Percentiles rank a stretch among this genome's conserved stretches.
Conservation (phyloP, 345 rosid genomes). For the Lepidium sativum region DNA sequence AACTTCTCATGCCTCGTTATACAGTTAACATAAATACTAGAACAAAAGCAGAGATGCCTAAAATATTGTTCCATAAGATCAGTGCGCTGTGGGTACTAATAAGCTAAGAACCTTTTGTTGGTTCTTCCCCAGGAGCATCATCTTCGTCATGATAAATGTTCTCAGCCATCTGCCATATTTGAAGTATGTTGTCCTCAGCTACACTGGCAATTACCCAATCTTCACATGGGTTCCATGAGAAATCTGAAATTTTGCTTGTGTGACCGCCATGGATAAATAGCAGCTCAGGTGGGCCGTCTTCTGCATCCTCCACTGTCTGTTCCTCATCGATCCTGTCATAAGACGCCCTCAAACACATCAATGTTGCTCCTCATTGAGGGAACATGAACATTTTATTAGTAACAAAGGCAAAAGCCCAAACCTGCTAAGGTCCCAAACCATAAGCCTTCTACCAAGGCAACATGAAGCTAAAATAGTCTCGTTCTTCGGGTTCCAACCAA, state of each 20-base stretch:
- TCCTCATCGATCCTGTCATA: conserved; percentile 59
- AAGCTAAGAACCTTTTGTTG: conserved; percentile 39
- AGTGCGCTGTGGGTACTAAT: background rate
- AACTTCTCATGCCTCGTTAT: conserved; percentile 10
- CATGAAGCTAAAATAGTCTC: conserved; percentile 98
- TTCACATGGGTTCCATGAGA: conserved; percentile 99
- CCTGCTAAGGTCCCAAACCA: conserved; percentile 99
- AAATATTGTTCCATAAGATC: background rate
- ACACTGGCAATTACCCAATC: conserved; percentile 98
- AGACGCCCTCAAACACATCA: conserved; percentile 6
- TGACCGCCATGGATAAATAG: conserved; percentile 98
- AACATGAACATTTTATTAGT: background rate
- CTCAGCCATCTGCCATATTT: conserved; percentile 99
- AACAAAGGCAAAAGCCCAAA: conserved; percentile 14
- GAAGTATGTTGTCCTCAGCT: conserved; percentile 97
- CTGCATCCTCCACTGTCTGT: conserved; percentile 78
- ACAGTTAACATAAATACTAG: conserved; percentile 9
- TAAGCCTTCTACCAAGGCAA: conserved; percentile 97
- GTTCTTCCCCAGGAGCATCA: conserved; percentile 77
- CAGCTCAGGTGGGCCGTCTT: conserved; percentile 99
- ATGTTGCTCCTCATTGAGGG: background rate
- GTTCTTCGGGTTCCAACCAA: conserved; percentile 96
- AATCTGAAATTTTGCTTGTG: conserved; percentile 95
- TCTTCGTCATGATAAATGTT: conserved; percentile 97
- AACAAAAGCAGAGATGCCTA: conserved; percentile 6